Percentiles rank a stretch among this genome's conserved stretches.
phyloP scores from a whole-genome alignment of 2,329 filamentous ascomycete species.

The Arthrinium phaeospermum region DNA sequence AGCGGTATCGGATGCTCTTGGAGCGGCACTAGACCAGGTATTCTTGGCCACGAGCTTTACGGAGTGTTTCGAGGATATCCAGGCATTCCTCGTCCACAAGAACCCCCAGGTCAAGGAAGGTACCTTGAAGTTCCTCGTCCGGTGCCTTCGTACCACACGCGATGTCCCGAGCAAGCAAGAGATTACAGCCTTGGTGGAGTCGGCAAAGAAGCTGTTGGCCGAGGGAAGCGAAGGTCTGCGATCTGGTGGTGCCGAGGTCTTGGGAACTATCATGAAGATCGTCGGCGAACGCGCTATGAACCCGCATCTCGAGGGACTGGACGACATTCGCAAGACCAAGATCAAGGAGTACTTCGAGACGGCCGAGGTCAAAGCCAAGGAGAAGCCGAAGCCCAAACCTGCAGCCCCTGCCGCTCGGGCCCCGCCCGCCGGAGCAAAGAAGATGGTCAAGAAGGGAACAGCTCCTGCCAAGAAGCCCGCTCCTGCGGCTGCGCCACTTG shows the following conservation, averaged over 20 bases:
- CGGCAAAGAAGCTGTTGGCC: conserved; percentile 84
- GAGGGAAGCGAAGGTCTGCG: conserved; percentile 87
- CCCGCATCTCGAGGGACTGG: conserved; percentile 86
- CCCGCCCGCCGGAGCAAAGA: conserved; percentile 48
- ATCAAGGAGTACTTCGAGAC: conserved; percentile 88
- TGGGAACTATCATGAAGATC: conserved; percentile 98
- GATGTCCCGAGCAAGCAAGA: conserved; percentile 86
- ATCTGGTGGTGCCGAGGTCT: conserved; percentile 86
- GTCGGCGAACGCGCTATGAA: conserved; percentile 97
- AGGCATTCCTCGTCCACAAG: conserved; percentile 86
- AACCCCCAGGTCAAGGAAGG: conserved; percentile 98
- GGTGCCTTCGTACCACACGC: conserved; percentile 81
- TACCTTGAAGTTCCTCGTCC: conserved; percentile 89
- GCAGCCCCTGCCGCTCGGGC: conserved; percentile 60
- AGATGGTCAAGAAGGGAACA: conserved; percentile 52
- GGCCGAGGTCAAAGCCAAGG: conserved; percentile 86
- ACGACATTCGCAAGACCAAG: conserved; percentile 94
- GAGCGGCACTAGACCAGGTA: conserved; percentile 78
- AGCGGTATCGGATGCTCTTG: conserved; percentile 84
- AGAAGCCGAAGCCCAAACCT: conserved; percentile 85
- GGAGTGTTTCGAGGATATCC: conserved; percentile 90
- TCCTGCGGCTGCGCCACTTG: conserved; percentile 48
- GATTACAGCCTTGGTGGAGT: conserved; percentile 84
- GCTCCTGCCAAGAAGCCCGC: conserved; percentile 60
- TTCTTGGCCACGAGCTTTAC: conserved; percentile 71